Evolutionary conservation across 2,329 filamentous ascomycete genomes (phyloP), one percentile per base, ranked within the genome.

Genomic region (Whalleya microplaca): DNA sequence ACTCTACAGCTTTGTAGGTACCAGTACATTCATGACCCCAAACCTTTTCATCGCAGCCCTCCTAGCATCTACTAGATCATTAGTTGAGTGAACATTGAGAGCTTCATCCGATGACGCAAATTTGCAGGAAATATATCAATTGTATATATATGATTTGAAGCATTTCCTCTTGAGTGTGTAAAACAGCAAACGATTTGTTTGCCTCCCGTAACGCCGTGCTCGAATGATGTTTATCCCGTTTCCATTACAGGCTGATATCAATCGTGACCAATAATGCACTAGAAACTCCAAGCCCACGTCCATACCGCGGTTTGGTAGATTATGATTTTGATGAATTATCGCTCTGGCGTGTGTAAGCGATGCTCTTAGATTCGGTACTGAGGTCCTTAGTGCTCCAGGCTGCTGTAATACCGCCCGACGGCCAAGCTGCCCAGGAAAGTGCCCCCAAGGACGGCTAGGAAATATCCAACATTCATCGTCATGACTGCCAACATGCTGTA

Each of bases 361-460:
- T 55, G 20, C 21, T 21, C 44, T 45, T 20, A 14, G 41, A 21
- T 37, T 21, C 23, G 53, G 23, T n/a, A 27, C 48, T 23, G 21
- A 45, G 37, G 44, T 40, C 43, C 48, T 55, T 52, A 69, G 54
- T 69, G 67, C 45, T 68, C 67, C 44, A 56, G 37, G 20, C 18
- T 49, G 48, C 45, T 59, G 51, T 64, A 62, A 53, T 86, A 95
- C 62, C 92, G 84, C 27, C 92, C 92, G 58, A 95, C 82, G 0
- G 85, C 83, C 43, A 98, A 75, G 71, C 95, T 95, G 21, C 94
- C 94, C n/a, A 96, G 70, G 69, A 98, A 97, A 1, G 89, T 70
- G 19, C 70, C 70, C 27, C 62, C 66, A 21, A 72, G 65, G 4
- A 72, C 66, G 8, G 70, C 70, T 1, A 71, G 53, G 58, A 72